Evolutionary conservation across 2,329 filamentous ascomycete species (phyloP).

Genomic region (Scortechinia acanthostroma): DNA sequence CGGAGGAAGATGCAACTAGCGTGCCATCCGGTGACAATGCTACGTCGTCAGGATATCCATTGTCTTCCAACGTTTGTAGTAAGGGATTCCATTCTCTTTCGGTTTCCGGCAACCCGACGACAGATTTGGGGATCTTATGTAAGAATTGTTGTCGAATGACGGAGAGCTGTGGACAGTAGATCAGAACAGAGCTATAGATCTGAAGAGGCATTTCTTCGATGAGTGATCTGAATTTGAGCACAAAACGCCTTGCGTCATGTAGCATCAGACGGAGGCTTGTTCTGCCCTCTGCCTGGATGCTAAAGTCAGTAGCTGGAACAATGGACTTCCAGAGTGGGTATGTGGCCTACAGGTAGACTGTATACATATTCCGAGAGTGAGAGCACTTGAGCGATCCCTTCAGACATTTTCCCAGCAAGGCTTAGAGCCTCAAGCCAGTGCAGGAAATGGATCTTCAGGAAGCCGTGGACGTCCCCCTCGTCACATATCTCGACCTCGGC

Average conservation of each 20-base stretch:
- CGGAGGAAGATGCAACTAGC: too few species aligned
- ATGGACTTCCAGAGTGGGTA: neutral
- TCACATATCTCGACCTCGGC: conserved; percentile 10
- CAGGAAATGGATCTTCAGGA: conserved; percentile 24
- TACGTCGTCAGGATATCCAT: neutral
- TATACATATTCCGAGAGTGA: conserved; percentile 8
- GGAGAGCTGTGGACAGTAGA: conserved; percentile 17
- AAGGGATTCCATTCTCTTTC: conserved; percentile 6
- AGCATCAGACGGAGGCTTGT: conserved; percentile 9
- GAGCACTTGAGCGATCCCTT: conserved; percentile 11
- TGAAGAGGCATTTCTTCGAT: conserved; percentile 19
- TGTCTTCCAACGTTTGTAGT: conserved; percentile 10
- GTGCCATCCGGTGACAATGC: neutral
- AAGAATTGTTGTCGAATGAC: conserved; percentile 9
- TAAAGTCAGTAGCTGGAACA: conserved; percentile 4
- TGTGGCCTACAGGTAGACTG: neutral
- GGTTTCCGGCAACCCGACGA: conserved; percentile 5
- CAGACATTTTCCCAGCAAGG: conserved; percentile 14
- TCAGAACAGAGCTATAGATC: conserved; percentile 19
- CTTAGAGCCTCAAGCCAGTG: conserved; percentile 34
- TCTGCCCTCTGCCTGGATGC: conserved; percentile 4
- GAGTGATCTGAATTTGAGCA: conserved; percentile 11
- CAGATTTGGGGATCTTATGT: conserved; percentile 8
- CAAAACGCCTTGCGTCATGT: conserved; percentile 19
- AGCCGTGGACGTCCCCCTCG: conserved; percentile 15